These are phyloP conservation scores for Suillus subluteus DNA, from an alignment of 768 basidiomycete species.

Conservation along the genomic window DNA sequence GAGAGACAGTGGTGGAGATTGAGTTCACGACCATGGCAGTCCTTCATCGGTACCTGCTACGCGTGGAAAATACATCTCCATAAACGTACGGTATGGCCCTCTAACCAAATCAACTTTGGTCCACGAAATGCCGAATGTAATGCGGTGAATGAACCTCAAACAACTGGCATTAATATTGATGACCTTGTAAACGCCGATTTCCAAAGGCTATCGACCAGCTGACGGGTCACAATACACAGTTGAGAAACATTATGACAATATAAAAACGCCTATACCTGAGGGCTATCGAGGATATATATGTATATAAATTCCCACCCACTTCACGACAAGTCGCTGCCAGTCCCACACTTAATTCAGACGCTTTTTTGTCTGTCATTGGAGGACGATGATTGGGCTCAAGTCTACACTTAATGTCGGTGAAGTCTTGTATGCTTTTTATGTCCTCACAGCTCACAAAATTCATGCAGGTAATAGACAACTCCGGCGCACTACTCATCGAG, in stretches of 20 bases:
- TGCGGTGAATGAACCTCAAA: background rate
- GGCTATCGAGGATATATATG: background rate
- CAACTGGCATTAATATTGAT: background rate
- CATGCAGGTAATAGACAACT: conserved; percentile 93
- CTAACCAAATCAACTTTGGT: conserved; percentile 6
- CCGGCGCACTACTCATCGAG: conserved; percentile 91
- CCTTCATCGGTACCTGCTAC: conserved; percentile 10
- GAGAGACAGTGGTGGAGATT: conserved; percentile 22
- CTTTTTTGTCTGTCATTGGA: background rate
- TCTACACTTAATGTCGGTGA: conserved; percentile 78
- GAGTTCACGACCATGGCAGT: conserved; percentile 13
- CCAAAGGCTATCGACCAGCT: background rate
- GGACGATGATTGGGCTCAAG: conserved; percentile 91
- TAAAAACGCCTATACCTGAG: background rate
- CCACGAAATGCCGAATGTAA: background rate
- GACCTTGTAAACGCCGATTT: conserved; percentile 7
- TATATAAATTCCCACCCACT: conserved; percentile 6
- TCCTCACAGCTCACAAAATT: background rate
- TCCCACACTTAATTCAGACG: conserved; percentile 2
- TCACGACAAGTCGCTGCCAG: background rate
- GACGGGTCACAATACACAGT: background rate
- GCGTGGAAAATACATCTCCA: conserved; percentile 30
- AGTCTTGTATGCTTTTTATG: background rate
- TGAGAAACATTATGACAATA: background rate
- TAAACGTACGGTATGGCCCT: conserved; percentile 4